A percentile compares a stretch with the other conserved stretches of the same genome.
These are phyloP conservation scores for Amylocystis lapponica DNA, from an alignment of 768 basidiomycete genomes.

Conservation along the genomic window DNA sequence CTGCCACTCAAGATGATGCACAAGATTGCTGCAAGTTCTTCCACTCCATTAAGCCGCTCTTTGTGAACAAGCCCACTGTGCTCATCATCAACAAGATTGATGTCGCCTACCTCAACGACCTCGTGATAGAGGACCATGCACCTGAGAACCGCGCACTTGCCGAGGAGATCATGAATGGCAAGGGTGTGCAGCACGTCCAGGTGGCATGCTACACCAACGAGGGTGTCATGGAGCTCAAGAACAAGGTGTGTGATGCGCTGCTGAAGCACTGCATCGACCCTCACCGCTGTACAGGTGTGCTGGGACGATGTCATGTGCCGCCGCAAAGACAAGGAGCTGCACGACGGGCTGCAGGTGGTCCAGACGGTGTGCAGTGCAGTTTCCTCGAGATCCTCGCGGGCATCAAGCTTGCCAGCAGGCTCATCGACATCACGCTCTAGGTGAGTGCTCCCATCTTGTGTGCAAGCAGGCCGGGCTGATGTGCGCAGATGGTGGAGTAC, in stretches of 20 bases:
- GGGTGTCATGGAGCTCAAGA: conserved; percentile 96
- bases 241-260: conserved; percentile 90
- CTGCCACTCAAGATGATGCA: conserved; percentile 99
- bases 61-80: conserved; percentile 86
- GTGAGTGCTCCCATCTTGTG: too few species aligned
- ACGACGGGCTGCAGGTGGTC: too few species aligned
- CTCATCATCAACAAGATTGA: conserved; percentile 99
- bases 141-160: conserved; percentile 74
- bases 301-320: too few species aligned
- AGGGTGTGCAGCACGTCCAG: conserved; percentile 71
- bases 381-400: too few species aligned
- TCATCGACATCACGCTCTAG: too few species aligned
- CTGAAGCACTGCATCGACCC: conserved; percentile 92
- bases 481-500: too few species aligned
- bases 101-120: conserved; percentile 81
- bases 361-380: too few species aligned
- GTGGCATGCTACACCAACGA: conserved; percentile 96
- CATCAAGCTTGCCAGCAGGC: too few species aligned
- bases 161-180: conserved; percentile 76
- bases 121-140: too few species aligned
- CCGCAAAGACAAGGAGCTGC: too few species aligned
- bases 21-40: conserved; percentile 98
- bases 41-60: conserved; percentile 98
- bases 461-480: too few species aligned
- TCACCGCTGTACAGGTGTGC: too few species aligned